phyloP scores from a whole-genome alignment of 1,284 basidiomycete species.

The Ustilago sp. region DNA sequence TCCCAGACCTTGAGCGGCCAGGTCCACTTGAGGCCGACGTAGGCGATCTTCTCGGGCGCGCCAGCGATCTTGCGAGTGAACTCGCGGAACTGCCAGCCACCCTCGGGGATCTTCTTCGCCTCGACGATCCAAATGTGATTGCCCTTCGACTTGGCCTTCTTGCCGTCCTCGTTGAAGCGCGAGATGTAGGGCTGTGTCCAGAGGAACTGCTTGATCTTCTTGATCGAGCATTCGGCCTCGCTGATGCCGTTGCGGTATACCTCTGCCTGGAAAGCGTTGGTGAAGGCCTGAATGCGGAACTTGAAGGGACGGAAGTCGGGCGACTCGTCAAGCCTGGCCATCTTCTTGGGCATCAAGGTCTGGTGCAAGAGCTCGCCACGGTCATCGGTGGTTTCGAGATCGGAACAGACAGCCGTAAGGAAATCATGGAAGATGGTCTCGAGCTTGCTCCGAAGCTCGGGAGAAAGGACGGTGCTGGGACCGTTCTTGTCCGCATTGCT shows the following conservation, averaged over 20 bases:
- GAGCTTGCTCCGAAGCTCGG: constrained; percentile 82
- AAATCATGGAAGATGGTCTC: constrained; percentile 93
- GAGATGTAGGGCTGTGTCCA: constrained; percentile 93
- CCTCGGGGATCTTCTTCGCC: constrained; percentile 82
- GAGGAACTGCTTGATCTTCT: constrained; percentile 87
- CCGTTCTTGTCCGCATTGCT: constrained; percentile 34
- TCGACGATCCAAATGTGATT: constrained; percentile 99
- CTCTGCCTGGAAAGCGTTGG: constrained; percentile 93
- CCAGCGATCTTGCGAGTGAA: constrained; percentile 75
- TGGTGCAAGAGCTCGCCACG: constrained; percentile 98
- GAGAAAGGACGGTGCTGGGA: constrained; percentile 27
- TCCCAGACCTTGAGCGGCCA: constrained; percentile 98
- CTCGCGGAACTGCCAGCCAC: constrained; percentile 87
- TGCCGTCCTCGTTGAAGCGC: constrained; percentile 96
- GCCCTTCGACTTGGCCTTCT: constrained; percentile 99
- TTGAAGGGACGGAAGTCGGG: constrained; percentile 98
- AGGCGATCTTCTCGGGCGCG: constrained; percentile 75
- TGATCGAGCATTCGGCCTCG: constrained; percentile 73
- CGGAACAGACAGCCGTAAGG: constrained; percentile 87
- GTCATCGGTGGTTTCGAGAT: constrained; percentile 88
- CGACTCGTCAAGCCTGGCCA: constrained; percentile 75
- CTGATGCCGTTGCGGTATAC: constrained; percentile 74
- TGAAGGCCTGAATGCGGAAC: constrained; percentile 98
- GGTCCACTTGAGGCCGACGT: constrained; percentile 79
- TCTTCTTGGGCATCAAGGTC: constrained; percentile 85